These are phyloP conservation scores for Solanum lignicaule DNA, from an alignment of 257 asterid genomes.

Conservation along the genomic window DNA sequence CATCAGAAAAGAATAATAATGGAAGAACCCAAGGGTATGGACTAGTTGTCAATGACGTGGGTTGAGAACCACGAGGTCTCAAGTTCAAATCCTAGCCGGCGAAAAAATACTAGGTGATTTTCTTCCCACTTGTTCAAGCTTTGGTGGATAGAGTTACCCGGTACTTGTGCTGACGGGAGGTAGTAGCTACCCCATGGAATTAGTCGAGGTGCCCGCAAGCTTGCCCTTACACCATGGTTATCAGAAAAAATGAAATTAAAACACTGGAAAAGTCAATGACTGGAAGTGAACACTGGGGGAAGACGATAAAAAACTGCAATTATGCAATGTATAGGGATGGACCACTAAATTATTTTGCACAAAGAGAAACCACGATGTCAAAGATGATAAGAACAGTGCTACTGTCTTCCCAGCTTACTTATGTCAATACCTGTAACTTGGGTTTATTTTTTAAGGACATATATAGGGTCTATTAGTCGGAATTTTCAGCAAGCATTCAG, in stretches of 20 bases:
- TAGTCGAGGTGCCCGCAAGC: not conserved
- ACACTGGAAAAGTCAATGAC: not conserved
- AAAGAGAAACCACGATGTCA: not conserved
- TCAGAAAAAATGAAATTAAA: not conserved
- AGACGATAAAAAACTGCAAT: not conserved
- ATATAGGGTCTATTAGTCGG: not conserved
- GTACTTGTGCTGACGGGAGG: not conserved
- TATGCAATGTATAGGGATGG: not conserved
- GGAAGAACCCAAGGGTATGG: not conserved
- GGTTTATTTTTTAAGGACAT: not conserved
- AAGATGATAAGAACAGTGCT: not conserved
- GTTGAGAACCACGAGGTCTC: not conserved
- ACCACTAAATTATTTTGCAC: not conserved
- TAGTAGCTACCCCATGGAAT: not conserved
- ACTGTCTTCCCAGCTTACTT: not conserved
- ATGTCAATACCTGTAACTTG: not conserved
- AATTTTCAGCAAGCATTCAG: not conserved
- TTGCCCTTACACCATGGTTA: not conserved
- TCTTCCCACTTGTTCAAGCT: not conserved
- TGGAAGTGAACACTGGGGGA: not conserved
- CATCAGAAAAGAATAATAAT: not conserved
- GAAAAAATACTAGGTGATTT: not conserved
- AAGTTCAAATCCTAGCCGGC: not conserved
- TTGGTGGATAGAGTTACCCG: not conserved
- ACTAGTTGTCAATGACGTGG: not conserved